These are phyloP conservation scores for Fusarium nanum DNA, from an alignment of 2,329 filamentous ascomycete species.

Conservation along the genomic window DNA sequence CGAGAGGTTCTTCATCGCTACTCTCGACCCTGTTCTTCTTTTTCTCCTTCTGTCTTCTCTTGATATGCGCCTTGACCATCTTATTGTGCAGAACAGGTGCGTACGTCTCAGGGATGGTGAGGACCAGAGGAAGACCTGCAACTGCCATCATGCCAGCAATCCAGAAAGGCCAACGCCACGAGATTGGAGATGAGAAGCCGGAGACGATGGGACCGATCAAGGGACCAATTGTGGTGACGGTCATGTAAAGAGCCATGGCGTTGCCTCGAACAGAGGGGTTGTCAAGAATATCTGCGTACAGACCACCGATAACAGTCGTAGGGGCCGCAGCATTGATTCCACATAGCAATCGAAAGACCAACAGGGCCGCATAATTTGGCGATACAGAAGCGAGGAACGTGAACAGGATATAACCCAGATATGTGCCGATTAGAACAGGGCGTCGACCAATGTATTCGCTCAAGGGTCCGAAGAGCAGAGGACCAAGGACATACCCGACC, in stretches of 20 bases:
- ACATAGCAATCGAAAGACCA: conserved; percentile 55
- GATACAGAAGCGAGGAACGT: conserved; percentile 54
- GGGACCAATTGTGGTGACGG: conserved; percentile 49
- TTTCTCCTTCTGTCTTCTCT: conserved; percentile 57
- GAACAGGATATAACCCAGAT: conserved; percentile 50
- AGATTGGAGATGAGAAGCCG: conserved; percentile 61
- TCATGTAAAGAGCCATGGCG: conserved; percentile 52
- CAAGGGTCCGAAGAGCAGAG: conserved; percentile 51
- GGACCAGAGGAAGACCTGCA: conserved; percentile 47
- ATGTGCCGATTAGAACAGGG: conserved; percentile 50
- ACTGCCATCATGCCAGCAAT: conserved; percentile 50
- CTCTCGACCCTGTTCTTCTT: conserved; percentile 54
- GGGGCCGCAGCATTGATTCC: conserved; percentile 52
- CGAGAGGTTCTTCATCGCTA: conserved; percentile 54
- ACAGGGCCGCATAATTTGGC: conserved; percentile 56
- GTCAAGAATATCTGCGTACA: conserved; percentile 52
- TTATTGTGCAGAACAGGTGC: conserved; percentile 62
- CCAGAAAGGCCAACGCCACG: conserved; percentile 57
- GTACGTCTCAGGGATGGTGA: conserved; percentile 61
- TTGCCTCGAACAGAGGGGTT: conserved; percentile 49
- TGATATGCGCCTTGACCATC: conserved; percentile 59
- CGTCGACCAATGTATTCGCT: conserved; percentile 52
- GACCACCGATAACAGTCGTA: conserved; percentile 50
- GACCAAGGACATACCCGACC: conserved; percentile 52
- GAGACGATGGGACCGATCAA: conserved; percentile 64